Evolutionary conservation across 495 filamentous ascomycete species (phyloP).

Genomic region (Aspergillus funiculosus): DNA sequence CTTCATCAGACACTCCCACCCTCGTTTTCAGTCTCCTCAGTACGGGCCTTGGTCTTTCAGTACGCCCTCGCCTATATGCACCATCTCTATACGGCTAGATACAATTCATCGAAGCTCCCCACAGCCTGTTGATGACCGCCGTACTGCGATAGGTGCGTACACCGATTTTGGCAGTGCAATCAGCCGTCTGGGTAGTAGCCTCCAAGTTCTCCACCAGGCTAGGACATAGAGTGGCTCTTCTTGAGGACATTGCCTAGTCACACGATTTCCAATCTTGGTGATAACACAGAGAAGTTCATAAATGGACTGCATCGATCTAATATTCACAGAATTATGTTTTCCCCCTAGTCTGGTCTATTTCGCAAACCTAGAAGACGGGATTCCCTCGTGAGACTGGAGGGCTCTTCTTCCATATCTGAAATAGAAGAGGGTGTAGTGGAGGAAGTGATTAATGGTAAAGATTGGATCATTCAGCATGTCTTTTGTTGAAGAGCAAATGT

Average conservation of each 20-base stretch:
- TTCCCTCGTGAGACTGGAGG: constrained; percentile 44
- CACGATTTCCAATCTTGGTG: constrained; percentile 60
- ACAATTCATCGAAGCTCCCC: constrained; percentile 49
- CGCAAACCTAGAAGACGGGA: constrained; percentile 52
- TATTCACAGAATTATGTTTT: constrained; percentile 56
- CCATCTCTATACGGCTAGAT: constrained; percentile 49
- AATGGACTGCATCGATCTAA: constrained; percentile 55
- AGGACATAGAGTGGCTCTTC: constrained; percentile 50
- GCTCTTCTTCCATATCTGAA: constrained; percentile 25
- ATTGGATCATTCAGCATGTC: constrained; percentile 46
- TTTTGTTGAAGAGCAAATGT: constrained; percentile 32
- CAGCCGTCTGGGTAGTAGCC: constrained; percentile 55
- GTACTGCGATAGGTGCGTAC: constrained; percentile 44
- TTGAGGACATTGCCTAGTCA: constrained; percentile 53
- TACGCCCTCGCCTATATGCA: constrained; percentile 46
- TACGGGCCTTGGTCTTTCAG: constrained; percentile 42
- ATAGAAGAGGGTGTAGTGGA: constrained; percentile 35
- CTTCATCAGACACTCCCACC: constrained; percentile 45
- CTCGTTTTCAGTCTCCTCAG: constrained; percentile 48
- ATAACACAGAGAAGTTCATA: constrained; percentile 59
- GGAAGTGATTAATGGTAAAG: constrained; percentile 39
- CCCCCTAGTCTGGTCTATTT: constrained; percentile 61
- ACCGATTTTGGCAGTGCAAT: constrained; percentile 53
- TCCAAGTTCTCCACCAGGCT: constrained; percentile 50
- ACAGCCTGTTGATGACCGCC: constrained; percentile 36